Evolutionary conservation across 129 eudicot genomes (phyloP), one percentile per base, ranked within the genome.

Genomic region (Centella asiatica): DNA sequence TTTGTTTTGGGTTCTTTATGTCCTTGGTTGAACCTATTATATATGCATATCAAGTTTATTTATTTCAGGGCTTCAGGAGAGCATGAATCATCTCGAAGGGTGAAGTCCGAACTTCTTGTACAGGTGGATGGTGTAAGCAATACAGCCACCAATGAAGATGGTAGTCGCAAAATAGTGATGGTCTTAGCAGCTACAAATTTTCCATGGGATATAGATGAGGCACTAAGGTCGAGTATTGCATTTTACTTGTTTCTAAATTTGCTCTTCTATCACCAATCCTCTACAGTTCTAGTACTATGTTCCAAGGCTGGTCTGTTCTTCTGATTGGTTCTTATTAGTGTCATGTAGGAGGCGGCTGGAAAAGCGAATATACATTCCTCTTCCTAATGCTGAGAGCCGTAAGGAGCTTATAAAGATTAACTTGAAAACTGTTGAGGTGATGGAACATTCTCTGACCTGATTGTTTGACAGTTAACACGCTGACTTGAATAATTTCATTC

Each of bases 151-250:
- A 89, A 85, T 73, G 99, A 87, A 85, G 96, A 92, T 28, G 96
- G 96, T 8, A 81, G 94, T 53, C 99, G 99, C 60, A 92, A 92
- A 77, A 79, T 92, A 12, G 94, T 92, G 57, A 92, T 92, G 99
- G 99, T 87, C 74, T 73, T 92, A 74, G 99, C 99, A 6, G 99
- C 99, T 68, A 92, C 99, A 24, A 92, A 92, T 74, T 92, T 92
- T 65, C 99, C 99, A 7, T 92, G 99, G 99, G 99, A 92, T 73
- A 92, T 92, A 51, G 99, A 92, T 65, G 99, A 92, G 71, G 99
- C 99, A 62, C 70, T 92, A 66, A 92, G 99, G 96, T 92, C 27
- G 36, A 29, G n/a, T 40, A 48, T 44, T 48, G 14, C 63, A 25
- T 33, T 26, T n/a, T 39, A 25, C 51, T 54, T 44, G 31, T 62